phyloP scores from a whole-genome alignment of 2,329 filamentous ascomycete species.

The Aspergillus unguis region DNA sequence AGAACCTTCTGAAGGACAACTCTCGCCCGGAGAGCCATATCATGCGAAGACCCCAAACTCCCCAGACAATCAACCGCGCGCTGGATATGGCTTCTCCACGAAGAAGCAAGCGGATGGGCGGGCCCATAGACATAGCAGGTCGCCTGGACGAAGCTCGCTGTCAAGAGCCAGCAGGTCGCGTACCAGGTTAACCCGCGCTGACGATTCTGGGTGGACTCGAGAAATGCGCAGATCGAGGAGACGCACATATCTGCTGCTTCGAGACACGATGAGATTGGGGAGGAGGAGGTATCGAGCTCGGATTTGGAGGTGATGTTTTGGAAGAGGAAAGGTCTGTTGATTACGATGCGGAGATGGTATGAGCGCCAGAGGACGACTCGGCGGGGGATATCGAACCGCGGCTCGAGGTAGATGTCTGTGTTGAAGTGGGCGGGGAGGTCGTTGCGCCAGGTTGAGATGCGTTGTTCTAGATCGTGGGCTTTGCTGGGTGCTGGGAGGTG shows the following conservation, averaged over 20 bases:
- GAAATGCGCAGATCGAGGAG: slow-evolving; percentile 19
- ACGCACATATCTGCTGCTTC: slow-evolving; percentile 21
- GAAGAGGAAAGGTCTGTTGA: slow-evolving; percentile 22
- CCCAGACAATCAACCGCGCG: slow-evolving; percentile 18
- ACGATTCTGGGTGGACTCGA: slow-evolving; percentile 17
- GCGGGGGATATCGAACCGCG: slow-evolving; percentile 18
- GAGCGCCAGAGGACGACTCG: slow-evolving; percentile 21
- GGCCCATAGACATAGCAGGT: slow-evolving; percentile 23
- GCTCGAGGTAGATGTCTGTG: slow-evolving; percentile 11
- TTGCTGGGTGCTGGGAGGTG: slow-evolving; percentile 17
- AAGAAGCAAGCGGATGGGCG: slow-evolving; percentile 12
- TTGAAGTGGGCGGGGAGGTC: slow-evolving; percentile 16
- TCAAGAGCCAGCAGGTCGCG: slow-evolving; percentile 23
- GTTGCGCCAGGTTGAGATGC: slow-evolving; percentile 17
- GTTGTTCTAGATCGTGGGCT: slow-evolving; percentile 15
- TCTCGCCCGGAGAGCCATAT: slow-evolving; percentile 20
- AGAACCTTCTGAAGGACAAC: slow-evolving; percentile 19
- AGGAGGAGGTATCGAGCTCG: slow-evolving; percentile 11
- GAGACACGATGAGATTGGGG: slow-evolving; percentile 19
- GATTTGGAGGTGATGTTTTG: slow-evolving; percentile 17
- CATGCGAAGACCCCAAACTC: slow-evolving; percentile 19
- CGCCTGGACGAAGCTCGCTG: slow-evolving; percentile 23
- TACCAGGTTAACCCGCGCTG: slow-evolving; percentile 21
- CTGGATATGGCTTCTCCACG: slow-evolving; percentile 17
- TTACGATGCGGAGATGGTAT: slow-evolving; percentile 23